Evolutionary conservation across 148 eudicot species (phyloP).

Genomic region (Arctostaphylos glauca): DNA sequence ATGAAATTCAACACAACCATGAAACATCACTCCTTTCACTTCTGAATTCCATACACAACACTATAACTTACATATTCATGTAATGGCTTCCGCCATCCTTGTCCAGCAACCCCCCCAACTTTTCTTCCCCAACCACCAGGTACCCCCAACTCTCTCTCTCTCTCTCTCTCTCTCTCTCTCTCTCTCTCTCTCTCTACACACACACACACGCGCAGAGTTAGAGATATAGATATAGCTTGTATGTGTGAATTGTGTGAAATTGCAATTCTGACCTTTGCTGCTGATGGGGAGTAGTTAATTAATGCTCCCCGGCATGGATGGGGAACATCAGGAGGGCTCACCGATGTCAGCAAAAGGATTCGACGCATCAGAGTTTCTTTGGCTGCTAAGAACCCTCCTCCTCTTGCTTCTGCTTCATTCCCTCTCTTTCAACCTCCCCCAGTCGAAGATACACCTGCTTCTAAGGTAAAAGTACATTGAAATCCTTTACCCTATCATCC

Average conservation of each 20-base stretch:
- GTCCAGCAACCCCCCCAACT: slow-evolving; percentile 33
- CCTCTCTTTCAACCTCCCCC: slow-evolving; percentile 55
- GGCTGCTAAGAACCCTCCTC: slow-evolving; percentile 19
- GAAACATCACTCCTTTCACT: neutral
- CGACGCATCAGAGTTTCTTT: slow-evolving; percentile 23
- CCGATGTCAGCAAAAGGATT: neutral
- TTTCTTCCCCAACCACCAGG: slow-evolving; percentile 39
- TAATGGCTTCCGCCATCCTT: slow-evolving; percentile 46
- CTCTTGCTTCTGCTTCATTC: slow-evolving; percentile 28
- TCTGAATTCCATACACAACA: neutral
- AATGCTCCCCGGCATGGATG: slow-evolving; percentile 27
- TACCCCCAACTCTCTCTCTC: slow-evolving; percentile 13
- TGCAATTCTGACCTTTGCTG: neutral
- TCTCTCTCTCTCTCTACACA: too few species aligned
- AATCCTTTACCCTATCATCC: neutral
- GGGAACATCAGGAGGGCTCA: slow-evolving; percentile 9
- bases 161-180: neutral
- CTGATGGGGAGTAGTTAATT: slow-evolving; percentile 23
- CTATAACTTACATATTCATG: neutral
- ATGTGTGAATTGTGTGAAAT: neutral
- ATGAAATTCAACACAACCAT: neutral
- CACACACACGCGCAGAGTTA: neutral
- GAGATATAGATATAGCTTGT: slow-evolving; percentile 1
- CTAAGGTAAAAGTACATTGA: slow-evolving; percentile 33
- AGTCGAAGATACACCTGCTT: slow-evolving; percentile 34